A percentile compares a stretch with the other conserved stretches of the same genome.
Conservation (phyloP, 306 rosid species). For the Vachellia collinsii region DNA sequence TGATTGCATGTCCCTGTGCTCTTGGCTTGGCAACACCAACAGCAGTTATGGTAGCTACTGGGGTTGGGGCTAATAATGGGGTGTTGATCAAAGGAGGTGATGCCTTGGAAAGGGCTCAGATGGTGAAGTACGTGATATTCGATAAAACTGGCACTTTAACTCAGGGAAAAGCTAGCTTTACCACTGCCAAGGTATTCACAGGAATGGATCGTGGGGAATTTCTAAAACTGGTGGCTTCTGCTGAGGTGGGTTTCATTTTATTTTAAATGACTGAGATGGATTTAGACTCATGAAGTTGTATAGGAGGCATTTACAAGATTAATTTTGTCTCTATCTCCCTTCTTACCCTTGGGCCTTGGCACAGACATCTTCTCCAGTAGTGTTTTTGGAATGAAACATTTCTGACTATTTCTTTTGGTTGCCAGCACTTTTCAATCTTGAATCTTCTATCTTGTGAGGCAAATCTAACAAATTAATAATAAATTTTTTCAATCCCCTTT, state of each 20-base stretch:
- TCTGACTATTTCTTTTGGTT: conserved; percentile 14
- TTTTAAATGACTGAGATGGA: background rate
- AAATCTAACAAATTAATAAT: conserved; percentile 11
- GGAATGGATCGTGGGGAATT: conserved; percentile 91
- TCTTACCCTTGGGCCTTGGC: background rate
- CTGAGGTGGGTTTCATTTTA: conserved; percentile 71
- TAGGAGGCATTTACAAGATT: background rate
- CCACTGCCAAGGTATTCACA: conserved; percentile 75
- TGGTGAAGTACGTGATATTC: conserved; percentile 82
- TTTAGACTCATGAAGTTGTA: conserved; percentile 23
- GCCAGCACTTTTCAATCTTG: conserved; percentile 17
- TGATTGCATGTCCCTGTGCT: conserved; percentile 98
- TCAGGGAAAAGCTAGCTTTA: conserved; percentile 89
- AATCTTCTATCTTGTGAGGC: conserved; percentile 14
- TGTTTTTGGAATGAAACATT: conserved; percentile 22
- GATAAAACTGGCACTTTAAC: conserved; percentile 99
- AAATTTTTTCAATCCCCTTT: conserved; percentile 21
- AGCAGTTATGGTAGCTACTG: conserved; percentile 99
- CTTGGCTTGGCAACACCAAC: conserved; percentile 99
- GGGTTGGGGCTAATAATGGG: conserved; percentile 97
- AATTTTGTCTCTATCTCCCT: conserved; percentile 21
- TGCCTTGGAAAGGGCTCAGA: conserved; percentile 94
- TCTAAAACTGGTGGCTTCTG: conserved; percentile 96
- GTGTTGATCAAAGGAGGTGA: conserved; percentile 98
- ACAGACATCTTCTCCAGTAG: conserved; percentile 4